These are phyloP conservation scores for Imleria badia DNA, from an alignment of 768 basidiomycete species.

Conservation along the genomic window DNA sequence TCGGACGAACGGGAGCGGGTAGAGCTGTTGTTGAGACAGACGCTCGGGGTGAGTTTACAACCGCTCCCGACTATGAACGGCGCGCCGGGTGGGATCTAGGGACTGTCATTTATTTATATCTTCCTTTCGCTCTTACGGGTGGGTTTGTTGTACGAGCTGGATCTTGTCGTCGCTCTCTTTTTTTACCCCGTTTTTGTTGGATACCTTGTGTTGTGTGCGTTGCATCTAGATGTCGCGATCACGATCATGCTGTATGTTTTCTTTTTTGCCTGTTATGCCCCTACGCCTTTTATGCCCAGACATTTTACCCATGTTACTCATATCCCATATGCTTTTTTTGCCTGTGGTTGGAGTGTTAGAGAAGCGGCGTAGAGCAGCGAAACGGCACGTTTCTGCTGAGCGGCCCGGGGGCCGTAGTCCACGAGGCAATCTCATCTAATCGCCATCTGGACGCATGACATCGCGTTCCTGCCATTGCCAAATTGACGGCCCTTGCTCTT, in stretches of 20 bases:
- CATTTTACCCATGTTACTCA: neutral
- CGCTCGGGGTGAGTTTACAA: constrained; percentile 46
- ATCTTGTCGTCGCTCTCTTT: too few relatives aligned
- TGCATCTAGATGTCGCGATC: neutral
- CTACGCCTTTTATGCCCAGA: neutral
- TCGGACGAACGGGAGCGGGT: constrained; percentile 67
- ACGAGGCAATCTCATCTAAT: too few relatives aligned
- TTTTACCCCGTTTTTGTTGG: too few relatives aligned
- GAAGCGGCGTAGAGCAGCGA: too few relatives aligned
- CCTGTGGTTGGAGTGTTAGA: too few relatives aligned
- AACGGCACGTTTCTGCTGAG: too few relatives aligned
- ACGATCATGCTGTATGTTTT: constrained; percentile 2
- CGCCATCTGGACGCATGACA: too few relatives aligned
- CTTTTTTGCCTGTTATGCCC: neutral
- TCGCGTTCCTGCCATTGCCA: too few relatives aligned
- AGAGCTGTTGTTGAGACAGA: constrained; percentile 63
- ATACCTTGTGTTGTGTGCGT: neutral
- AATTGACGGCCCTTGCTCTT: too few relatives aligned
- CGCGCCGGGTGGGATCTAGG: neutral
- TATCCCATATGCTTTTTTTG: neutral
- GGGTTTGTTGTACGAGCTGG: too few relatives aligned
- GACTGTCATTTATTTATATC: neutral
- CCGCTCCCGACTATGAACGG: constrained; percentile 15
- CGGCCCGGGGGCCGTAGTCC: too few relatives aligned
- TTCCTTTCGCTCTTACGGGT: neutral